Percentiles rank a stretch among this genome's conserved stretches.
Evolutionary conservation across 2,329 filamentous ascomycete genomes (phyloP).

Genomic region (Monosporascus sp.): DNA sequence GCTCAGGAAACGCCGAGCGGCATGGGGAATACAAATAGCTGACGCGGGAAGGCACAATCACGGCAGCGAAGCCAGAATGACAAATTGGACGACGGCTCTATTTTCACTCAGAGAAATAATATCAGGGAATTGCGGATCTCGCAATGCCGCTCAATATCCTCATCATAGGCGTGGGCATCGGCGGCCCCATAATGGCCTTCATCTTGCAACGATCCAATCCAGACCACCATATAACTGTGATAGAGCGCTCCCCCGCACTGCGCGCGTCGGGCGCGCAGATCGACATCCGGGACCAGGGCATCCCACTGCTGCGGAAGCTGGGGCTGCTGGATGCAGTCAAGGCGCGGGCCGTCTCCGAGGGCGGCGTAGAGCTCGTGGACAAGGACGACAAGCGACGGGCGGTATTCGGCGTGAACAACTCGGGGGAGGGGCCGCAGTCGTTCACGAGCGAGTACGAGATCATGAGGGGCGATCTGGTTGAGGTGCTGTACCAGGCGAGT

Average conservation of each 20-base stretch:
- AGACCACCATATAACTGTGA: constrained; percentile 33
- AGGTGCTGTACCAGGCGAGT: constrained; percentile 40
- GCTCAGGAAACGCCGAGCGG: too few species aligned
- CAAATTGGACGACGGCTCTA: too few species aligned
- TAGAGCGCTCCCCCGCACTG: constrained; percentile 34
- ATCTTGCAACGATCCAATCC: constrained; percentile 33
- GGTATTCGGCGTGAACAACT: constrained; percentile 32
- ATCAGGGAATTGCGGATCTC: background rate
- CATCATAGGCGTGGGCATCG: constrained; percentile 41
- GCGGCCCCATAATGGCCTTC: constrained; percentile 37
- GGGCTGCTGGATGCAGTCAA: constrained; percentile 33
- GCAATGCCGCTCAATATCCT: constrained; percentile 36
- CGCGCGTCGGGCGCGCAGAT: constrained; percentile 39
- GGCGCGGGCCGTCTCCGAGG: constrained; percentile 36
- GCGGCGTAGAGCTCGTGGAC: constrained; percentile 43
- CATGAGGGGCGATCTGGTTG: constrained; percentile 50
- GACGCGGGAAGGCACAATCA: too few species aligned
- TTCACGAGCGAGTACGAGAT: constrained; percentile 55
- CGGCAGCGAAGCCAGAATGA: too few species aligned
- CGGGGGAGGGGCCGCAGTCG: constrained; percentile 36
- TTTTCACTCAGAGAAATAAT: background rate
- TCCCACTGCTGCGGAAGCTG: constrained; percentile 32
- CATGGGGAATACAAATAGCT: too few species aligned
- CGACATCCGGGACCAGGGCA: constrained; percentile 38
- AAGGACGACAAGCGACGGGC: constrained; percentile 30